Conservation (phyloP, 2,329 filamentous ascomycete species). For the Truncatella angustata region DNA sequence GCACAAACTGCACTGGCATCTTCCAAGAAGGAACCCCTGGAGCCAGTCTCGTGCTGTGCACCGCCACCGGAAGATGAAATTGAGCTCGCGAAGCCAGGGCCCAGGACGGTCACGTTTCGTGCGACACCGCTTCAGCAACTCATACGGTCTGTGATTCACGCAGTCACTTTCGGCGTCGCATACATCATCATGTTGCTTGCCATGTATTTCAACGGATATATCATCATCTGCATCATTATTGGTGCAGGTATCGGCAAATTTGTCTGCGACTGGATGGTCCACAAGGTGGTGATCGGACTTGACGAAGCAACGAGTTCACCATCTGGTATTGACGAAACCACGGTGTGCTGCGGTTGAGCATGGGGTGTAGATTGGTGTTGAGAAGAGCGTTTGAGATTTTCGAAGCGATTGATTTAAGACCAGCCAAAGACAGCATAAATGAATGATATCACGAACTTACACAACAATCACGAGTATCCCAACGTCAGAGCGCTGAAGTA, state of each 20-base stretch:
- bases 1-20: slow-evolving; percentile 18
- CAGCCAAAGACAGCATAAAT: too few species aligned
- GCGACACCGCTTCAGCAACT: slow-evolving; percentile 40
- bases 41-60: slow-evolving; percentile 13
- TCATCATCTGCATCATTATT: slow-evolving; percentile 43
- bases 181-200: slow-evolving; percentile 44
- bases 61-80: slow-evolving; percentile 7
- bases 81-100: slow-evolving; percentile 7
- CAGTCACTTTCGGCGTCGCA: slow-evolving; percentile 38
- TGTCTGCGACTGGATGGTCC: slow-evolving; percentile 51
- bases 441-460: too few species aligned
- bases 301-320: slow-evolving; percentile 20
- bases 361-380: too few species aligned
- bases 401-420: not conserved
- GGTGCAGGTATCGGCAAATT: slow-evolving; percentile 52
- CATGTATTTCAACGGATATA: slow-evolving; percentile 46
- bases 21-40: slow-evolving; percentile 8
- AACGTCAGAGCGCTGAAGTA: too few species aligned
- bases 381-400: not conserved
- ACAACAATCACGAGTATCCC: too few species aligned
- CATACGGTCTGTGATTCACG: slow-evolving; percentile 36
- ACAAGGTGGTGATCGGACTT: slow-evolving; percentile 34
- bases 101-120: slow-evolving; percentile 32
- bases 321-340: slow-evolving; percentile 42
- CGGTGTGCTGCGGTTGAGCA: slow-evolving; percentile 44